A percentile compares a stretch with the other conserved stretches of the same genome.
Conservation (phyloP, 202 grass and related monocot species). For the Elaeis oleifera region DNA sequence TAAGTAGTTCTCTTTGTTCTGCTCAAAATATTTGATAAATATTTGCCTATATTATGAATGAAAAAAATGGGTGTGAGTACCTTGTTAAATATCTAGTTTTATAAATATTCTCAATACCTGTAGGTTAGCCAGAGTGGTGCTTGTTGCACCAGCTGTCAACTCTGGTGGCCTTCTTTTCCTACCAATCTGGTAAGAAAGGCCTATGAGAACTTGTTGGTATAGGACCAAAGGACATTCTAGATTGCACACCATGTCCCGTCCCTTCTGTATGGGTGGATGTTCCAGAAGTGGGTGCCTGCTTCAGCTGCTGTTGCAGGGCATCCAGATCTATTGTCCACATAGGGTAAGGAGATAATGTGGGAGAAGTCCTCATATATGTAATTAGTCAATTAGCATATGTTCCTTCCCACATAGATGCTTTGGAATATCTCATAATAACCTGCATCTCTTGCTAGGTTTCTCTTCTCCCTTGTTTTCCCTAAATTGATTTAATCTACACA, state of each 20-base stretch:
- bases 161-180: conserved; percentile 49
- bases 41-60: too few species aligned
- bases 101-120: neutral
- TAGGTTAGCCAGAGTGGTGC: conserved; percentile 35
- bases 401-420: neutral
- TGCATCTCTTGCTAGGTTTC: too few species aligned
- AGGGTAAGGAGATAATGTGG: conserved; percentile 24
- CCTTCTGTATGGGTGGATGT: conserved; percentile 39
- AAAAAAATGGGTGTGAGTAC: too few species aligned
- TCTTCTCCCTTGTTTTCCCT: too few species aligned
- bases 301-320: conserved; percentile 27
- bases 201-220: conserved; percentile 29
- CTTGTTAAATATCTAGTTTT: too few species aligned
- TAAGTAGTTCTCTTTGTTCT: too few species aligned
- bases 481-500: too few species aligned
- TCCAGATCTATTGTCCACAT: neutral
- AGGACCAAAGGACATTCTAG: conserved; percentile 38
- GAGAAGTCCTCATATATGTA: neutral
- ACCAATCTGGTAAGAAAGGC: conserved; percentile 16
- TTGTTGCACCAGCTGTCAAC: conserved; percentile 51
- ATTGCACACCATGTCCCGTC: conserved; percentile 41
- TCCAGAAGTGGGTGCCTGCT: conserved; percentile 33
- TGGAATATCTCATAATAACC: too few species aligned
- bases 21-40: too few species aligned
- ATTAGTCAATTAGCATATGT: conserved; percentile 15